Base-by-base conservation (phyloP, 2,329 filamentous ascomycete species). In the Elsinoe perseae region DNA sequence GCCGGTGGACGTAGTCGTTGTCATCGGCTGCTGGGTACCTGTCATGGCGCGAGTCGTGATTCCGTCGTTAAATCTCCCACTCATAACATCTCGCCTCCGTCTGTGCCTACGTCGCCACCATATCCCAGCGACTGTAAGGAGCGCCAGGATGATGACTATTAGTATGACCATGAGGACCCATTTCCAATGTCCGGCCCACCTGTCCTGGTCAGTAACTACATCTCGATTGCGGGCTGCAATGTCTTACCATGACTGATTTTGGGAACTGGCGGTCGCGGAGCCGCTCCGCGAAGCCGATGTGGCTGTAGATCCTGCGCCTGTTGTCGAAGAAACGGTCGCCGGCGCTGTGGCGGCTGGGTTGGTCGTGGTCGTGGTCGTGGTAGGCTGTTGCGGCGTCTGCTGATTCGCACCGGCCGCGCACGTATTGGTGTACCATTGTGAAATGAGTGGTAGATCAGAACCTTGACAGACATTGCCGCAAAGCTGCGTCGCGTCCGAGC, bases 131-230 rank as follows among this genome's bases (percentile, higher is more conserved):
- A 85, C 72, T 77, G 85, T 86, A 64, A 89, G 80, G 57, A 76
- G 75, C 12, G 78, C 72, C 59, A 95, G 86, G 54, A 76, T 84
- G 58, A 92, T 74, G 42, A 85, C 78, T 25, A 95, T 77, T 60
- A 92, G 74, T 61, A 89, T 83, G 54, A 93, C 77, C 78, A 93
- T 89, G 60, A 92, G 77, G 44, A 95, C 81, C 88, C 88, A 95
- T 73, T 83, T 79, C 66, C 81, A 89, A 69, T 92, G 87, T 25
- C 75, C 77, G 6, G 79, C 77, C 50, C 87, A 72, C 86, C 86
- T 89, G 59, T 34, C n/a, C 3, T 4, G 36, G 28, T 21, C 42
- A 38, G 52, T 36, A 20, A 28, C 34, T 46, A 34, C 7, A 25
- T 53, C 18, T n/a, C 18, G 32, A 4, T 40, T 30, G 25, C n/a